Conservation (phyloP, 495 filamentous ascomycete genomes). For the Chaetomium fimeti region DNA sequence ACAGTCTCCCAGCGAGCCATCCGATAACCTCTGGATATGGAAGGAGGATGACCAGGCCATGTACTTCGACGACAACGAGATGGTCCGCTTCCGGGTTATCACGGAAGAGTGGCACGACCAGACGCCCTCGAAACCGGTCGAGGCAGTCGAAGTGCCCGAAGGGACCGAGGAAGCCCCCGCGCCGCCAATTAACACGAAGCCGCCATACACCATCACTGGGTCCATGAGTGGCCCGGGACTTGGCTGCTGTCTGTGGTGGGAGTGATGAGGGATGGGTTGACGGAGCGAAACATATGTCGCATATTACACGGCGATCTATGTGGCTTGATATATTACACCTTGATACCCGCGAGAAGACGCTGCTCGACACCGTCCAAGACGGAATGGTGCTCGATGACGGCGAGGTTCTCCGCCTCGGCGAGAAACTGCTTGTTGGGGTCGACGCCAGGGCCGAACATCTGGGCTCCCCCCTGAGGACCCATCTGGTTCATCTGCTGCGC, state of each 20-base stretch:
- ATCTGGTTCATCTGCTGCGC: conserved; percentile 86
- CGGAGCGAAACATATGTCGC: not conserved
- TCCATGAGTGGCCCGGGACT: conserved; percentile 54
- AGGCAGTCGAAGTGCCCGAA: conserved; percentile 47
- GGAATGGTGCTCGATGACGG: conserved; percentile 89
- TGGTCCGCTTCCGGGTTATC: conserved; percentile 79
- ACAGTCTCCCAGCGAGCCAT: conserved; percentile 52
- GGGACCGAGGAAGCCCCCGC: conserved; percentile 19
- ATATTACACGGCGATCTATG: not conserved
- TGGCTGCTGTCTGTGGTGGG: conserved; percentile 57
- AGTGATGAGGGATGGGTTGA: conserved; percentile 23
- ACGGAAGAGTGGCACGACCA: conserved; percentile 87
- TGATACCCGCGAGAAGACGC: conserved; percentile 63
- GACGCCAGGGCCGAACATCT: conserved; percentile 88
- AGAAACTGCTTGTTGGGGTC: conserved; percentile 92
- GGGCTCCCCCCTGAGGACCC: conserved; percentile 58
- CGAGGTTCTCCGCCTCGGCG: conserved; percentile 89
- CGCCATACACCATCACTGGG: conserved; percentile 69
- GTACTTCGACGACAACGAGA: conserved; percentile 84
- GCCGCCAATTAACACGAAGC: conserved; percentile 48
- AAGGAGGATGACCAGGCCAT: conserved; percentile 65
- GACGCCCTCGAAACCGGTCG: conserved; percentile 64
- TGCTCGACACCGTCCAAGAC: conserved; percentile 85
- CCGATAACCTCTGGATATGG: conserved; percentile 81
- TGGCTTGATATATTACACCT: conserved; percentile 32